These are phyloP conservation scores for Elaeagnus macrophylla DNA, from an alignment of 306 rosid genomes.

Conservation along the genomic window DNA sequence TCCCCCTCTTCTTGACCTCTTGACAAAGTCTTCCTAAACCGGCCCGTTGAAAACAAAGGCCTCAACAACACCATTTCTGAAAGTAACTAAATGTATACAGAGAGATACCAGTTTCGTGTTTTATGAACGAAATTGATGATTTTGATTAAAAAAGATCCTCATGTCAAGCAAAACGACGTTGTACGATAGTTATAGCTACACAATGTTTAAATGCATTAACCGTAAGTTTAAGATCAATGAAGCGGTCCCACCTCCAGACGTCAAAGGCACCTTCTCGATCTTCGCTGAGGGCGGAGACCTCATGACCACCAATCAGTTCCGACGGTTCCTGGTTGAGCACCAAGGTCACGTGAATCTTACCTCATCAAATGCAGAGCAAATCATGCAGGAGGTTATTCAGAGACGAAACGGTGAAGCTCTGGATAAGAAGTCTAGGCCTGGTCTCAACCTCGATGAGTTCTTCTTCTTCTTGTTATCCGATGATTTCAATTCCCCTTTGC, in stretches of 20 bases:
- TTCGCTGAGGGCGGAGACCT: constrained; percentile 27
- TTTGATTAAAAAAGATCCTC: constrained; percentile 10
- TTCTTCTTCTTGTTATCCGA: constrained; percentile 40
- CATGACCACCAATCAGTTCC: constrained; percentile 52
- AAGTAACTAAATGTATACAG: neutral
- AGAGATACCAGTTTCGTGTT: neutral
- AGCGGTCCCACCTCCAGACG: constrained; percentile 56
- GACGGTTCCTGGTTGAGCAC: constrained; percentile 36
- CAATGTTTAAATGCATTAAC: constrained; percentile 49
- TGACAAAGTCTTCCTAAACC: neutral
- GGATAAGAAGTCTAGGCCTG: constrained; percentile 3
- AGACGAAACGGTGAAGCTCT: constrained; percentile 17
- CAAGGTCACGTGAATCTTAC: constrained; percentile 41
- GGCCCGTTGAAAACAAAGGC: no score
- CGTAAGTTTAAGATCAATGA: constrained; percentile 54
- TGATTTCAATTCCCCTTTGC: constrained; percentile 51
- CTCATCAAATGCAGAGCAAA: constrained; percentile 24
- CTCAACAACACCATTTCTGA: no score
- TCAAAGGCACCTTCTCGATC: constrained; percentile 33
- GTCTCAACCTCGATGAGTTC: constrained; percentile 49
- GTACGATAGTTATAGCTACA: constrained; percentile 36
- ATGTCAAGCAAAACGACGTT: constrained; percentile 11
- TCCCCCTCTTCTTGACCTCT: neutral
- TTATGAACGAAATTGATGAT: neutral
- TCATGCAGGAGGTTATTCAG: constrained; percentile 24